A percentile compares a stretch with the other conserved stretches of the same genome.
Evolutionary conservation across 2,329 filamentous ascomycete genomes (phyloP).

Genomic region (Pseudopyricularia cyperi): DNA sequence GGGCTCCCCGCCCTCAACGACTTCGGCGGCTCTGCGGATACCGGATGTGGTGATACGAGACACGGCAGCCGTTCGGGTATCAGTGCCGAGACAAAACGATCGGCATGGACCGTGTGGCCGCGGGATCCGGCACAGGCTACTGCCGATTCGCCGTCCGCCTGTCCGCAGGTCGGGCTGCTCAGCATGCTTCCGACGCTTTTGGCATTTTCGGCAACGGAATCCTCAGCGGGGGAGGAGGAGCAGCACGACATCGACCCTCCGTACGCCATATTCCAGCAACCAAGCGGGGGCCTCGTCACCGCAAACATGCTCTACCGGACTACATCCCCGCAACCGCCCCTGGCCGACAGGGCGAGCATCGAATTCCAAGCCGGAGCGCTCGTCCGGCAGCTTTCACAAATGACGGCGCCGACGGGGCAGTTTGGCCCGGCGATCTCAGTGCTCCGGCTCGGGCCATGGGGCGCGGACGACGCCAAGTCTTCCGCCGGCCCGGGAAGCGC

Average conservation of each 20-base stretch:
- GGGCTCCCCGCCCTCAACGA: neutral
- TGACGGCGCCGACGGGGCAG: conserved; percentile 29
- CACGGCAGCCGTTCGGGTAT: neutral
- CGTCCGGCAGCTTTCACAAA: conserved; percentile 26
- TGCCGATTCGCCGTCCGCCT: neutral
- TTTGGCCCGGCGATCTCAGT: conserved; percentile 33
- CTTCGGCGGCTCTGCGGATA: neutral
- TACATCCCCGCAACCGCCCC: conserved; percentile 6
- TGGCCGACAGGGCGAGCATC: conserved; percentile 21
- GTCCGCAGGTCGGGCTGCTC: conserved; percentile 11
- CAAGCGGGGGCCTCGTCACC: conserved; percentile 22
- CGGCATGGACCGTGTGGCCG: neutral
- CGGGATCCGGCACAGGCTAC: neutral
- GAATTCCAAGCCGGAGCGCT: conserved; percentile 35
- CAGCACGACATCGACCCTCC: conserved; percentile 10
- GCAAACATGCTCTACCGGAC: conserved; percentile 16
- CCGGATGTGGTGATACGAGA: neutral
- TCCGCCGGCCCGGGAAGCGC: neutral
- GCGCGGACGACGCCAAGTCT: neutral
- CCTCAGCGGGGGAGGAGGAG: neutral
- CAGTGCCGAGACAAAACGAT: neutral
- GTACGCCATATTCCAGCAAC: conserved; percentile 29
- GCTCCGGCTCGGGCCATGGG: conserved; percentile 5
- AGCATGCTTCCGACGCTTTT: conserved; percentile 26
- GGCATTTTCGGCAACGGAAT: conserved; percentile 13